Evolutionary conservation across 2,329 filamentous ascomycete genomes (phyloP).

Genomic region (Grosmannia penicillata): DNA sequence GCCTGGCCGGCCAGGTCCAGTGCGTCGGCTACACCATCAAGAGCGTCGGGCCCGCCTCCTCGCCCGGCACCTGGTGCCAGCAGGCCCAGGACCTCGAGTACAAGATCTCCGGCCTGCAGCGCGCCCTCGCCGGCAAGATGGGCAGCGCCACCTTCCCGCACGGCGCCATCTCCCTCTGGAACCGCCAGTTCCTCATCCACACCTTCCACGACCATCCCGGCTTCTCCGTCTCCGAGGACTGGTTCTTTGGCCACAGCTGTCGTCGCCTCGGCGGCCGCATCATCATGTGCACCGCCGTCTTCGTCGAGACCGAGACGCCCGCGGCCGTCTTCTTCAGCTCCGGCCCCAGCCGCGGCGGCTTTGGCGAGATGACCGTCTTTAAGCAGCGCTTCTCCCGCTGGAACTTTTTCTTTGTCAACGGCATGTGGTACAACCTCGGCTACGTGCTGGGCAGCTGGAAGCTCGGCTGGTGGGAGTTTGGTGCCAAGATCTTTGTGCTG

Average conservation of each 20-base stretch:
- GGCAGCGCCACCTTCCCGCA: slow-evolving; percentile 5
- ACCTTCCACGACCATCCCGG: slow-evolving; percentile 5
- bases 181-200: slow-evolving; percentile 1
- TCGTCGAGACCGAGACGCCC: slow-evolving; percentile 5
- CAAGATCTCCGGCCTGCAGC: slow-evolving; percentile 5
- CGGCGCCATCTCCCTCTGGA: slow-evolving; percentile 5
- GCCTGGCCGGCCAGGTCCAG: slow-evolving; percentile 1
- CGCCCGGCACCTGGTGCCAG: slow-evolving; percentile 2
- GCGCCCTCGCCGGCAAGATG: slow-evolving; percentile 1
- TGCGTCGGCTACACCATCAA: slow-evolving; percentile 6
- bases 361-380: slow-evolving; percentile 6
- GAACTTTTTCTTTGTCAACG: slow-evolving; percentile 6
- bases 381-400: slow-evolving; percentile 4
- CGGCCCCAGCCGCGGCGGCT: slow-evolving; percentile 1
- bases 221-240: slow-evolving; percentile 5
- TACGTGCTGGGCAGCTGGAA: slow-evolving; percentile 4
- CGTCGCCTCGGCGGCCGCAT: slow-evolving; percentile 5
- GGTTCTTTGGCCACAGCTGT: slow-evolving; percentile 6
- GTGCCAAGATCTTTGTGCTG: slow-evolving; percentile 4
- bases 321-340: not conserved
- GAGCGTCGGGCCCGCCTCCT: slow-evolving; percentile 1
- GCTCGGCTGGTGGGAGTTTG: slow-evolving; percentile 4
- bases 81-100: slow-evolving; percentile 6
- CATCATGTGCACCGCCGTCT: slow-evolving; percentile 5
- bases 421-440: slow-evolving; percentile 4